Conservation (phyloP, 352 stramenopile genomes). For the Globisporangium acanthophoron region DNA sequence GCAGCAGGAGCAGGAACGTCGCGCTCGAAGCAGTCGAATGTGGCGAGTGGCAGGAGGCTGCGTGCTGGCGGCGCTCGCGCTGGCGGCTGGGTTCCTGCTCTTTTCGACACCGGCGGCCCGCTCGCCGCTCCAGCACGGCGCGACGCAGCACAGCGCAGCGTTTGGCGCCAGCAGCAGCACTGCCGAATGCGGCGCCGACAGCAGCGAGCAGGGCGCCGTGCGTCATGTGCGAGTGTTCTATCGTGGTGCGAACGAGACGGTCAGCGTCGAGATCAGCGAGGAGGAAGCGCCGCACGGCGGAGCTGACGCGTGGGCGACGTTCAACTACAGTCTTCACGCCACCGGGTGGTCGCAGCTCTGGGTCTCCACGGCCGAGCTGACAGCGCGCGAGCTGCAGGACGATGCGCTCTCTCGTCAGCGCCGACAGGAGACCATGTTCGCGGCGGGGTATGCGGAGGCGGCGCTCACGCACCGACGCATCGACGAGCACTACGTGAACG, state of each 20-base stretch:
- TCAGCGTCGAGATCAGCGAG: conserved; percentile 8
- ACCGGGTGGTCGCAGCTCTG: conserved; percentile 56
- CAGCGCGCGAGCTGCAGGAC: conserved; percentile 17
- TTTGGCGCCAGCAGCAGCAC: background rate
- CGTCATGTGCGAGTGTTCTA: conserved; percentile 11
- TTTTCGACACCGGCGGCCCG: background rate
- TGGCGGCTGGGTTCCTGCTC: conserved; percentile 6
- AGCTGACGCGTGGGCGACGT: conserved; percentile 32
- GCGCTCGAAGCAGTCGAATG: background rate
- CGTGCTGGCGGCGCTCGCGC: conserved; percentile 7
- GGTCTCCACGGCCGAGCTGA: conserved; percentile 29
- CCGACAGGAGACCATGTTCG: conserved; percentile 36
- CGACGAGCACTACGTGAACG: conserved; percentile 55
- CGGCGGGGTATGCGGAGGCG: conserved; percentile 52
- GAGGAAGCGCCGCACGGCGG: background rate
- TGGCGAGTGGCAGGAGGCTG: background rate
- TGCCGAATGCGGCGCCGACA: background rate
- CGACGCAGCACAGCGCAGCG: background rate
- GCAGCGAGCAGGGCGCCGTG: background rate
- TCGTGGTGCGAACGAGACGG: background rate
- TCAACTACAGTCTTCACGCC: conserved; percentile 44
- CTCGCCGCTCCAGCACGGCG: background rate
- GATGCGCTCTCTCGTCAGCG: conserved; percentile 2
- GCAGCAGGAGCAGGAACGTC: background rate
- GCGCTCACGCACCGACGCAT: conserved; percentile 60